These are phyloP conservation scores for Zygoascus hellenicus DNA, from an alignment of 1,139 yeast genomes.

Conservation along the genomic window DNA sequence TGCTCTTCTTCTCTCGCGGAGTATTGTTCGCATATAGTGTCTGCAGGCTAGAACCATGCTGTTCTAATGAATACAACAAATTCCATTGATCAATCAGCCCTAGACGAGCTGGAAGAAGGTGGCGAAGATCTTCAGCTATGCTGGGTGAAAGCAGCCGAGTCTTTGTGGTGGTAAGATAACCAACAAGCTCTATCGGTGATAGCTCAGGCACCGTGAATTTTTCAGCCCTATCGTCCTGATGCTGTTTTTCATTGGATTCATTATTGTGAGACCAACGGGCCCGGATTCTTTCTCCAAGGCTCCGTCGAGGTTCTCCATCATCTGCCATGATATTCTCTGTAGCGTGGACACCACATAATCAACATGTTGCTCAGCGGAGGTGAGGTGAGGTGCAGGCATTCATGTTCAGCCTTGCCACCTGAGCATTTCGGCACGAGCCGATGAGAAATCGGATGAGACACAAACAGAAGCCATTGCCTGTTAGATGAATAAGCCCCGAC, in stretches of 20 bases:
- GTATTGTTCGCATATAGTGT: constrained; percentile 53
- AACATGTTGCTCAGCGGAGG: too few species aligned
- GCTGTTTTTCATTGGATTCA: not conserved
- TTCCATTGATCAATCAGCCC: constrained; percentile 77
- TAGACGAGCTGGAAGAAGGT: constrained; percentile 66
- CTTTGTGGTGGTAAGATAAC: constrained; percentile 54
- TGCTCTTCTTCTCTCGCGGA: constrained; percentile 33
- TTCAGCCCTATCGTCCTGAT: not conserved
- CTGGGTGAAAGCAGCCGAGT: constrained; percentile 51
- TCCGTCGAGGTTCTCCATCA: not conserved
- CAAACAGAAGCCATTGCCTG: too few species aligned
- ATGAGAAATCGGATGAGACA: too few species aligned
- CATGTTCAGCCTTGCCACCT: too few species aligned
- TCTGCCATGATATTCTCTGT: too few species aligned
- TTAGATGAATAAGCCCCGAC: too few species aligned
- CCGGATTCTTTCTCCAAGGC: constrained; percentile 2
- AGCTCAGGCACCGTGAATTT: constrained; percentile 35
- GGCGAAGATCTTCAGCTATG: constrained; percentile 68
- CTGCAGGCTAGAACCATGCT: constrained; percentile 81
- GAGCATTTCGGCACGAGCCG: too few species aligned
- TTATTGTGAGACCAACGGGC: constrained; percentile 1
- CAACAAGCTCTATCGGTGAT: constrained; percentile 45
- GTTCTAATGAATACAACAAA: constrained; percentile 74
- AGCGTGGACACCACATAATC: too few species aligned
- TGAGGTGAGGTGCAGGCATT: too few species aligned